These are phyloP conservation scores for Colletotrichum incanum DNA, from an alignment of 2,329 filamentous ascomycete species.

Conservation along the genomic window DNA sequence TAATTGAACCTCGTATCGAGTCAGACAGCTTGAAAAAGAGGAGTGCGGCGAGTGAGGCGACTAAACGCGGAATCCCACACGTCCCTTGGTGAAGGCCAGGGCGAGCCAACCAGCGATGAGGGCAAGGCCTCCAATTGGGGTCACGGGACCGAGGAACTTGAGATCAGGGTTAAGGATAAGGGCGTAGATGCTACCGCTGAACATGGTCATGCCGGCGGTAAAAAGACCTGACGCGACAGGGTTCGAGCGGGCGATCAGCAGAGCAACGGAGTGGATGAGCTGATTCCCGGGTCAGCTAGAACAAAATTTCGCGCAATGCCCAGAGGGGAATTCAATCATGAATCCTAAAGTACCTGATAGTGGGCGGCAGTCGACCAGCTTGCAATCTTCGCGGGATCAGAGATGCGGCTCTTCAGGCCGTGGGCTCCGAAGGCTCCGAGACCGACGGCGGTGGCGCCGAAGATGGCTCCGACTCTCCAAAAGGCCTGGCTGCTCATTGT, in stretches of 20 bases:
- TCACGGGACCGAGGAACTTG: slow-evolving; percentile 74
- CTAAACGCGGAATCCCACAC: slow-evolving; percentile 23
- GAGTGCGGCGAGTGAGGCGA: no score
- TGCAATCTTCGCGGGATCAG: slow-evolving; percentile 71
- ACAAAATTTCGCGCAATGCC: not conserved
- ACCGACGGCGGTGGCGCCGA: slow-evolving; percentile 73
- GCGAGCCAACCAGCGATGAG: slow-evolving; percentile 76
- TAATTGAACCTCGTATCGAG: not conserved
- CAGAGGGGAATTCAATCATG: not conserved
- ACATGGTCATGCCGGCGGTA: slow-evolving; percentile 77
- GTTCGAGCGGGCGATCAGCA: slow-evolving; percentile 72
- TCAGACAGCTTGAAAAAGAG: not conserved
- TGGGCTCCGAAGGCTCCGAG: slow-evolving; percentile 79
- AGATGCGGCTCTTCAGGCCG: slow-evolving; percentile 73
- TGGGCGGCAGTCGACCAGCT: slow-evolving; percentile 78
- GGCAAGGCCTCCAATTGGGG: slow-evolving; percentile 75
- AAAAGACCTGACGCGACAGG: slow-evolving; percentile 72
- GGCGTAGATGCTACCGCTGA: slow-evolving; percentile 77
- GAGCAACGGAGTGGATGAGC: slow-evolving; percentile 74
- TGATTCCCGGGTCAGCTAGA: slow-evolving; percentile 49
- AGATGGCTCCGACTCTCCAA: slow-evolving; percentile 75
- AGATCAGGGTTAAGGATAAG: slow-evolving; percentile 76
- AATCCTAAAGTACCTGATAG: slow-evolving; percentile 69
- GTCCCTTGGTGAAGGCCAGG: slow-evolving; percentile 49
- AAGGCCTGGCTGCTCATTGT: slow-evolving; percentile 56